Conservation (phyloP, 768 basidiomycete genomes). For the Panaeolus cyanescens region DNA sequence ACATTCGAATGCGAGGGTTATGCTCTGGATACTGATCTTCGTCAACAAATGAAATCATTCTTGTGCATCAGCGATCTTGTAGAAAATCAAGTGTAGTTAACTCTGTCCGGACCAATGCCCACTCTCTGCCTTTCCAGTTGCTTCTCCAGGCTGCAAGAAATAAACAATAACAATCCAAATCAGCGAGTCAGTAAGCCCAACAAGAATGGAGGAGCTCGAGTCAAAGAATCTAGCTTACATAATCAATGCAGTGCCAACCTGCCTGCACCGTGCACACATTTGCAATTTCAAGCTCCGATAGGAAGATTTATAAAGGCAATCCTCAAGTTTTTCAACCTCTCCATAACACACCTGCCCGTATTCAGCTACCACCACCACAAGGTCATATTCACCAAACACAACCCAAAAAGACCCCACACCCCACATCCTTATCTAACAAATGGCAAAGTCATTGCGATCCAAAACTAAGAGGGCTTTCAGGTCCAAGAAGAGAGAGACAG, state of each 20-base stretch:
- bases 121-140: background rate
- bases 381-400: background rate
- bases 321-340: background rate
- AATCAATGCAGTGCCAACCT: background rate
- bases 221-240: background rate
- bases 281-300: background rate
- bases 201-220: too few species aligned
- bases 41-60: background rate
- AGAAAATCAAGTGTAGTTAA: background rate
- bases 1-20: background rate
- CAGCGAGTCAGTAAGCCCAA: background rate
- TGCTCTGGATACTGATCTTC: too few species aligned
- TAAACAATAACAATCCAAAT: background rate
- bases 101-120: background rate
- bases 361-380: conserved; percentile 4
- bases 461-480: conserved; percentile 82
- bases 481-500: conserved; percentile 71
- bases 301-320: background rate
- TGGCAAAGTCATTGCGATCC: conserved; percentile 86
- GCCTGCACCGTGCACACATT: background rate
- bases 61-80: background rate
- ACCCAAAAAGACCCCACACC: background rate
- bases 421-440: conserved; percentile 23
- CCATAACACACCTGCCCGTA: background rate
- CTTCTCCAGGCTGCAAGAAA: background rate